Evolutionary conservation across 805 yeast genomes (phyloP).

Genomic region (Cyberlindnera xylosilytica): DNA sequence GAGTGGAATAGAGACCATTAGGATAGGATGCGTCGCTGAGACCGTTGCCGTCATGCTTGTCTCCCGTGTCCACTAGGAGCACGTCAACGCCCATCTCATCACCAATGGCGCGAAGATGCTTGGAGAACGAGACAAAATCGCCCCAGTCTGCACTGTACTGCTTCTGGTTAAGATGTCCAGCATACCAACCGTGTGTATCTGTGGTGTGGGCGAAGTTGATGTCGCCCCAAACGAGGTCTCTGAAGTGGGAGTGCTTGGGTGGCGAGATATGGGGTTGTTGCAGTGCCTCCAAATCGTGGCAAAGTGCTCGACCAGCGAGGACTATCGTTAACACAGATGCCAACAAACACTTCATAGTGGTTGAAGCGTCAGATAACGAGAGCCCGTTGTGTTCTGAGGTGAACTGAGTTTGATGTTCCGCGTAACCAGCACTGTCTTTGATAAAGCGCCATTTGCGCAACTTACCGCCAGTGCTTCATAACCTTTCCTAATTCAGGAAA

Average conservation of each 20-base stretch:
- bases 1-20: conserved; percentile 62
- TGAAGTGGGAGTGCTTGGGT: conserved; percentile 34
- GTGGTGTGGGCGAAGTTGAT: conserved; percentile 90
- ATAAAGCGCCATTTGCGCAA: too few species aligned
- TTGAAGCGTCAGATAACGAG: too few species aligned
- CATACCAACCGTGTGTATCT: conserved; percentile 96
- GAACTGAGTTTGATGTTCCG: neutral
- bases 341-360: too few species aligned
- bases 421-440: neutral
- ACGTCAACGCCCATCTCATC: conserved; percentile 53
- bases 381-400: too few species aligned
- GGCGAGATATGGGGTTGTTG: conserved; percentile 29
- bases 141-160: conserved; percentile 90
- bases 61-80: conserved; percentile 83
- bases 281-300: conserved; percentile 5
- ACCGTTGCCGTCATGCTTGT: conserved; percentile 94
- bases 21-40: conserved; percentile 74
- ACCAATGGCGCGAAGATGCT: conserved; percentile 46
- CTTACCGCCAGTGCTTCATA: neutral
- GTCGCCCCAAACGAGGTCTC: conserved; percentile 66
- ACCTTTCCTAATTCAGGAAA: conserved; percentile 8
- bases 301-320: neutral
- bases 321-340: too few species aligned
- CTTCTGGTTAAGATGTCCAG: conserved; percentile 81
- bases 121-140: conserved; percentile 70